These are phyloP conservation scores for Neckera pumila DNA, from an alignment of 225 moss, liverwort and hornwort species.

Conservation along the genomic window DNA sequence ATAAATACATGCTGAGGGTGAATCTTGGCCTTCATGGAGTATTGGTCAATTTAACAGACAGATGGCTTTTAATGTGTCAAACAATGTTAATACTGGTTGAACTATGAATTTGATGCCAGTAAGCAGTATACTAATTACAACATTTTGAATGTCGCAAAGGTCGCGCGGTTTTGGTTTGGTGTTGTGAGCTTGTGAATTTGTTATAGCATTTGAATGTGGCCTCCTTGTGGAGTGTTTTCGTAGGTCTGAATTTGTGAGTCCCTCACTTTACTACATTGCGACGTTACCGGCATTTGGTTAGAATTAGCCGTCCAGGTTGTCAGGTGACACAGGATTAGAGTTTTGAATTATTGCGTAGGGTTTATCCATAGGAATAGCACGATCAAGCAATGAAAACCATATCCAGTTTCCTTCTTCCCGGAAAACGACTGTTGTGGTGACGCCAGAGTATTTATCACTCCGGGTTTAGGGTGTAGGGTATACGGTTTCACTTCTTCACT, in stretches of 20 bases:
- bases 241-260: neutral
- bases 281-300: neutral
- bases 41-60: neutral
- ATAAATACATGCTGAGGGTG: neutral
- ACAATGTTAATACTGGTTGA: neutral
- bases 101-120: neutral
- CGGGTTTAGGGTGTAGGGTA: neutral
- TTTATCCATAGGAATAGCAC: neutral
- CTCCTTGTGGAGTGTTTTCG: neutral
- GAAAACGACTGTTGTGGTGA: neutral
- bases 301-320: neutral
- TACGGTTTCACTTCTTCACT: neutral
- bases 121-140: neutral
- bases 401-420: neutral
- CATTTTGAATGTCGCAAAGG: neutral
- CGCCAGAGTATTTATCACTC: neutral
- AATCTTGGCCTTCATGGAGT: neutral
- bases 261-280: neutral
- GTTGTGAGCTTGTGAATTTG: neutral
- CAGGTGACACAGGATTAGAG: neutral
- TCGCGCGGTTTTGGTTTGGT: neutral
- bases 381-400: neutral
- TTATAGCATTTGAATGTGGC: neutral
- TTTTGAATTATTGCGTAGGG: neutral
- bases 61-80: neutral